Evolutionary conservation across 2,329 filamentous ascomycete genomes (phyloP), one percentile per base, ranked within the genome.

Genomic region (Colletotrichum sp.): DNA sequence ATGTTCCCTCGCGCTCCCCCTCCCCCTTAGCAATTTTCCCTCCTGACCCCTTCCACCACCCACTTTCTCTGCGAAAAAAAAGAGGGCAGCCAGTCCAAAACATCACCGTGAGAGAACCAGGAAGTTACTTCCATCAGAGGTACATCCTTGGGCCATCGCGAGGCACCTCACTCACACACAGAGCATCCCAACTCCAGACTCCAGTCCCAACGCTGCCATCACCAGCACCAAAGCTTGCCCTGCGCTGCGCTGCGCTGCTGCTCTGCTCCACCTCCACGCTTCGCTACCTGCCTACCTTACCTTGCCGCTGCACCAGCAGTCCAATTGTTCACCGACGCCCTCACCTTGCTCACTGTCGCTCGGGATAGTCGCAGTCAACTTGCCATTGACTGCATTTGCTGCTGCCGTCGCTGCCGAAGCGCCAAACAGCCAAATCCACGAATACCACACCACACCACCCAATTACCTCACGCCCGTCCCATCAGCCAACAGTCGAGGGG

Each of bases 101-200:
- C 82, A 83, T 84, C 83, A 75, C 81, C 80, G 81, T 77, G 79
- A 43, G 38, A 43, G 38, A 79, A 79, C 81, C 78, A 82, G 79
- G 79, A 81, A 86, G 83, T 83, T 86, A 86, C 85, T 84, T 87
- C 81, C 78, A 79, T 78, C 80, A 74, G 79, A 86, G 81, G 85
- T 87, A 86, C 85, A 82, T 74, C 71, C 59, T 74, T 68, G 63
- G 73, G 48, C 34, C 73, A 73, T 73, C 73, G 70, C 72, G 24
- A 71, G 48, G 38, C 38, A 48, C 18, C 38, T 48, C 38, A 48
- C 38, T 48, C 38, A 48, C 18, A 48, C 64, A 64, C 52, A 67
- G 32, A 68, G 43, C 74, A 70, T 76, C 65, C 65, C 59, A 73
- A 74, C 73, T 73, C 69, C 52, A 14, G 18, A 43, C 38, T 43